Evolutionary conservation across 176 grass and related monocot genomes (phyloP), one percentile per base, ranked within the genome.

Genomic region (Juncus effusus): DNA sequence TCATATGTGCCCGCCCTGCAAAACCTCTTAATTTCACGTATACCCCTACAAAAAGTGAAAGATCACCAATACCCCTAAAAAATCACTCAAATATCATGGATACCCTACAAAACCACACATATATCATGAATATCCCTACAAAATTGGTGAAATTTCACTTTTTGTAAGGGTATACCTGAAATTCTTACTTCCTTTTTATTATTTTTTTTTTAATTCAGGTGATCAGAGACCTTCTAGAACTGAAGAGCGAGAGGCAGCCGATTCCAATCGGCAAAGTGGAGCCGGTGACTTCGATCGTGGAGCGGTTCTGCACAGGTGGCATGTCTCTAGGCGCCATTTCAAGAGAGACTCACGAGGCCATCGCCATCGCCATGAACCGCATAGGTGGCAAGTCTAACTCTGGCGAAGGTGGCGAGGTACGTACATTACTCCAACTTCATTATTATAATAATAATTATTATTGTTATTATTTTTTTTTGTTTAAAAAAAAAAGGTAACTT

Each of bases 301-400:
- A 99, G 69, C 95, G 95, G 53, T 99, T 99, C 56, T 99, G 95
- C 79, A 99, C 95, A 51, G 95, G 95, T 85, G 95, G 95, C 80
- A 99, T 99, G 95, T 99, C 95, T 67, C 83, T 99, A 47, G 95
- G 95, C 37, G 95, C 95, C 77, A 99, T 99, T 82, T 99, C 95
- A 71, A 93, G 95, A 78, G 95, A 99, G 69, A 99, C 95, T 52
- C 95, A 99, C 80, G 95, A 99, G 93, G 86, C 89, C 64, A 99
- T 99, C 63, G 95, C 95, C 59, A 94, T 99, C 65, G 95, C 95
- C 56, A 99, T 99, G 95, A 99, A 99, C 59, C 89, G 95, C 75
- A 63, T 99, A 78, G 86, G 95, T 53, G 95, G 95, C 38, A 99
- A 99, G 81, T 99, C 95, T 49, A 99, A 99, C 56, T 99, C 95